These are phyloP conservation scores for Ophiostoma himal-ulmi DNA, from an alignment of 2,329 filamentous ascomycete species.

Conservation along the genomic window DNA sequence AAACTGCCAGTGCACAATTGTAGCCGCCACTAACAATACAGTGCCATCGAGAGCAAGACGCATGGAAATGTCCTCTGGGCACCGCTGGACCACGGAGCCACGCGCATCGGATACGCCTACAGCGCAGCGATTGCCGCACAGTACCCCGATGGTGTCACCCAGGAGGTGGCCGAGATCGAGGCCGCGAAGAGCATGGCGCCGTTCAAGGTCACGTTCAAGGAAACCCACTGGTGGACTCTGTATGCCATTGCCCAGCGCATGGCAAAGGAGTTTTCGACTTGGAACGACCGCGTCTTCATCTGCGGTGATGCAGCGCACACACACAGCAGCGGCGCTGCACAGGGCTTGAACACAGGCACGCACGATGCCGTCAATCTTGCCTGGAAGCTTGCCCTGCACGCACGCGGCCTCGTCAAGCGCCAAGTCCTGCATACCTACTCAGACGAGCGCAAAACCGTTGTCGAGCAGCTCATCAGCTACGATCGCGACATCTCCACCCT, in stretches of 20 bases:
- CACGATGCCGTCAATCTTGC: conserved; percentile 51
- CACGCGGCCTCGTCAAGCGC: conserved; percentile 22
- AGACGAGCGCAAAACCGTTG: conserved; percentile 35
- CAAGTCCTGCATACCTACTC: conserved; percentile 37
- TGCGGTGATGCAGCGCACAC: conserved; percentile 48
- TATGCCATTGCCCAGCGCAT: conserved; percentile 50
- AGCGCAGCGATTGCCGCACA: conserved; percentile 38
- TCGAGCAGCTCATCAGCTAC: conserved; percentile 37
- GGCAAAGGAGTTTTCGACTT: conserved; percentile 51
- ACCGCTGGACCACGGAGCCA: conserved; percentile 47
- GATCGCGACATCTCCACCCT: conserved; percentile 33
- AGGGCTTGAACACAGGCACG: conserved; percentile 53
- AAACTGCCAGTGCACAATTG: background rate
- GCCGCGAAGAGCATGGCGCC: conserved; percentile 41
- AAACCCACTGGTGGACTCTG: conserved; percentile 52
- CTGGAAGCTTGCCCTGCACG: conserved; percentile 40
- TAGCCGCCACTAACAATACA: conserved; percentile 23
- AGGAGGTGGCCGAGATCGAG: conserved; percentile 50
- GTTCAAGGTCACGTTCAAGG: conserved; percentile 38
- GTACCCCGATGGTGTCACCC: conserved; percentile 33
- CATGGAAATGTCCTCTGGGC: conserved; percentile 53
- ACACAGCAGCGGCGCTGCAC: conserved; percentile 57
- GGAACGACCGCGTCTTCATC: conserved; percentile 44
- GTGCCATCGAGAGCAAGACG: conserved; percentile 42
- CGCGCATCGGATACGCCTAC: conserved; percentile 49